Evolutionary conservation across 2,329 filamentous ascomycete species (phyloP).

Genomic region (Paecilomyces variotii): DNA sequence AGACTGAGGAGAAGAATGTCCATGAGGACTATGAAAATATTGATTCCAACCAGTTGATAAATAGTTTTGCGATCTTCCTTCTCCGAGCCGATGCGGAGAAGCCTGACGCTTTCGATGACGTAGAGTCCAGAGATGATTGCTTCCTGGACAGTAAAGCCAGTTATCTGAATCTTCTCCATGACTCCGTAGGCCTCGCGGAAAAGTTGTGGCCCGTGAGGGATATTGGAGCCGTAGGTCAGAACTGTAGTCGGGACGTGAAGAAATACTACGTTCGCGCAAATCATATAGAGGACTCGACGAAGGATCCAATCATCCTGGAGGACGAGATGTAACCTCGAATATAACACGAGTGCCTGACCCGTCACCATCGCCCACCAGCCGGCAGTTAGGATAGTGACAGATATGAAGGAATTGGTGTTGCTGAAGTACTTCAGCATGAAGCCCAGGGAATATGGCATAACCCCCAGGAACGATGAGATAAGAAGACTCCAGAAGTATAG

Average conservation of each 20-base stretch:
- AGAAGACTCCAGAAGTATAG: slow-evolving; percentile 39
- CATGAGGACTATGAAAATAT: slow-evolving; percentile 39
- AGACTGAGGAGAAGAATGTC: slow-evolving; percentile 37
- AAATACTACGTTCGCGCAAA: slow-evolving; percentile 47
- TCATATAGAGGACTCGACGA: slow-evolving; percentile 48
- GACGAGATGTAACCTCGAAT: slow-evolving; percentile 55
- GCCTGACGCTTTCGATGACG: slow-evolving; percentile 45
- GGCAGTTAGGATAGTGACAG: slow-evolving; percentile 39
- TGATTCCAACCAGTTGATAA: slow-evolving; percentile 43
- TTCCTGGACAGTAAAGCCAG: slow-evolving; percentile 40
- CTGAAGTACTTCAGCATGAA: slow-evolving; percentile 37
- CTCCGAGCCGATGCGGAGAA: slow-evolving; percentile 30
- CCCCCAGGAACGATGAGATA: slow-evolving; percentile 25
- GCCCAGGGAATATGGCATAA: slow-evolving; percentile 32
- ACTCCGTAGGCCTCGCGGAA: slow-evolving; percentile 37
- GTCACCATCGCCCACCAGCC: slow-evolving; percentile 56
- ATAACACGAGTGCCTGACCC: slow-evolving; percentile 54
- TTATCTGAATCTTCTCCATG: slow-evolving; percentile 40
- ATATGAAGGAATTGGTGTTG: slow-evolving; percentile 18
- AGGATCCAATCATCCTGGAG: slow-evolving; percentile 44
- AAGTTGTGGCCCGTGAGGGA: slow-evolving; percentile 11
- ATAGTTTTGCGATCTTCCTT: slow-evolving; percentile 34
- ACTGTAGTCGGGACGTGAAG: slow-evolving; percentile 49
- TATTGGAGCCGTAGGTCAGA: slow-evolving; percentile 42
- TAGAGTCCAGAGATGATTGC: slow-evolving; percentile 42